These are phyloP conservation scores for Biscutella laevigata DNA, from an alignment of 441 rosid genomes.

Conservation along the genomic window DNA sequence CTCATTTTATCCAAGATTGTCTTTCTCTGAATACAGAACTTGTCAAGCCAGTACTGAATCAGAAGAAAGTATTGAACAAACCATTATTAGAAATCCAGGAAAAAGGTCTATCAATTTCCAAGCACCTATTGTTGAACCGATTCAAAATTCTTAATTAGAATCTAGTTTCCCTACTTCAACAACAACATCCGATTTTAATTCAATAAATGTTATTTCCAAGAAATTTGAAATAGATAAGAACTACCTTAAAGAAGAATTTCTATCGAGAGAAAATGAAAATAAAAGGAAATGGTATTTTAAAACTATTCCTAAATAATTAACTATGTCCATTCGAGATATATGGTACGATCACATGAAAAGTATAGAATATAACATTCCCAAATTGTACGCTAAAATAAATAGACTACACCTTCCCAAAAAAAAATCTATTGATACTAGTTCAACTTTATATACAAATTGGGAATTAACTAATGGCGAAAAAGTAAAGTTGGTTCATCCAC, in stretches of 20 bases:
- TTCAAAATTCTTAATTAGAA: background rate
- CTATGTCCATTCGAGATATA: background rate
- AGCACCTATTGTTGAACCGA: background rate
- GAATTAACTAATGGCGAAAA: background rate
- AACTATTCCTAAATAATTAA: background rate
- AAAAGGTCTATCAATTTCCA: too few relatives aligned
- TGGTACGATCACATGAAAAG: background rate
- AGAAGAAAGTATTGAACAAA: too few relatives aligned
- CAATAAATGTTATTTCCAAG: background rate
- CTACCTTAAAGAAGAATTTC: background rate
- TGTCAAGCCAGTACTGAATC: too few relatives aligned
- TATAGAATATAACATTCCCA: background rate
- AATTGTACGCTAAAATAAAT: background rate
- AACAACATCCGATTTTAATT: background rate
- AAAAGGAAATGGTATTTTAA: background rate
- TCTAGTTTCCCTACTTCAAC: background rate
- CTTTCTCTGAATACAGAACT: background rate
- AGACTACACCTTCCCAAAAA: too few relatives aligned
- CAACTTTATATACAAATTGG: background rate
- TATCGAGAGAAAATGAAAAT: background rate
- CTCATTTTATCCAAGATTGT: background rate
- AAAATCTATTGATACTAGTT: background rate
- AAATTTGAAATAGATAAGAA: background rate
- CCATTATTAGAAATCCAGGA: too few relatives aligned
- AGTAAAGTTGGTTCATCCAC: background rate